Evolutionary conservation across 345 rosid genomes (phyloP), one percentile per base, ranked within the genome.

Genomic region (Eutrema heterophyllum): DNA sequence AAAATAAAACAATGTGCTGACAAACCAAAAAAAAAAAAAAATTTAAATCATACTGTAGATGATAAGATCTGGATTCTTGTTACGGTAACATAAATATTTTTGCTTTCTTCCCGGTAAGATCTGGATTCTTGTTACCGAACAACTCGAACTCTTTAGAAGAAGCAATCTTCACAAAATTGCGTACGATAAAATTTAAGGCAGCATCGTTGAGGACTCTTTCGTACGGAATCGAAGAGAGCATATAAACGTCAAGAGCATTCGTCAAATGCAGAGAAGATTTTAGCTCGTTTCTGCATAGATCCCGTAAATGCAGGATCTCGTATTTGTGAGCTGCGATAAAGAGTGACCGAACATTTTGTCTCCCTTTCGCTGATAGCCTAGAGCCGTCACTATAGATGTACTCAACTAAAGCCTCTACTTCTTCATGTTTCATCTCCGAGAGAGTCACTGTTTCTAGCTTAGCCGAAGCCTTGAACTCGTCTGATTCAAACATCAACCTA

Each of bases 361-460:
- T 29, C 15, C n/a, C 52, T 26, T 61, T 30, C 1, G 4, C 54
- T 18, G 62, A 72, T 5, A 63, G 63, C 8, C 0, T 2, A 4
- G 26, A 62, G 11, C 62, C 6, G 10, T 50, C 26, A 39, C 32
- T 18, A 13, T 65, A 64, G n/a, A 65, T 54, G 33, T 55, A 73
- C 49, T 55, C 65, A 55, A 65, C 41, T 0, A 55, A 54, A 45
- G 65, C 71, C 29, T 64, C 48, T 38, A 73, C 58, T 26, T 64
- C 55, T 63, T 63, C 71, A 7, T 33, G 71, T 14, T 45, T 55
- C 46, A 64, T 33, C 18, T 73, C 65, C 7, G 40, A 24, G 18
- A 73, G 38, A 35, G 65, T 55, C 6, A 62, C 26, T 5, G 9
- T 60, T 32, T 50, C 75, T 3, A 4, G 14, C 15, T 14, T 24